phyloP scores from a whole-genome alignment of 1,139 yeast genomes.

The Zygoascus sp. region DNA sequence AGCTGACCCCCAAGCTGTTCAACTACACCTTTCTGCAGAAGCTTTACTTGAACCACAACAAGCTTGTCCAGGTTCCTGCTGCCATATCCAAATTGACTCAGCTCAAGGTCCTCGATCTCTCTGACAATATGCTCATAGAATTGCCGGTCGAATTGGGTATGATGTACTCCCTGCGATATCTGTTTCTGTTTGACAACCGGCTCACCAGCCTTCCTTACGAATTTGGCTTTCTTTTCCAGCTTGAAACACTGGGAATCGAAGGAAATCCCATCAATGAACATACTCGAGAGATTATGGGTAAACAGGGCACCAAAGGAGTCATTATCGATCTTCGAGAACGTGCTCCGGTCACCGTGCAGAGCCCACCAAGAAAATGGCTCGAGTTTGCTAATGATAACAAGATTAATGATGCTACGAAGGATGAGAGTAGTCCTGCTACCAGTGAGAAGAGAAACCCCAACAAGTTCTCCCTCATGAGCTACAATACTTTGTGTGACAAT shows the following conservation, averaged over 20 bases:
- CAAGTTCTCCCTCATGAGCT: conserved; percentile 70
- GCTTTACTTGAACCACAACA: conserved; percentile 82
- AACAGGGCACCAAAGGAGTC: conserved; percentile 81
- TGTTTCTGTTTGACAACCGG: conserved; percentile 85
- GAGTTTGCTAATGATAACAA: conserved; percentile 54
- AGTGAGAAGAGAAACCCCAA: conserved; percentile 15
- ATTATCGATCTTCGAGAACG: conserved; percentile 77
- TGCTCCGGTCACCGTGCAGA: conserved; percentile 61
- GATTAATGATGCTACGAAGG: conserved; percentile 18
- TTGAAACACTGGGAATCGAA: conserved; percentile 85
- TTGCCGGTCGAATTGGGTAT: conserved; percentile 82
- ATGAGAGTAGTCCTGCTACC: conserved; percentile 18
- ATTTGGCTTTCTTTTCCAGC: conserved; percentile 79
- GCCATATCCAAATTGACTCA: conserved; percentile 65
- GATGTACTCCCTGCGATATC: conserved; percentile 71
- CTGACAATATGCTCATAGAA: conserved; percentile 65
- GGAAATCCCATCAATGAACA: conserved; percentile 81
- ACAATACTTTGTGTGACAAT: conserved; percentile 91
- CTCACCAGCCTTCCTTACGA: conserved; percentile 72
- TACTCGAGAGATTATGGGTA: conserved; percentile 62
- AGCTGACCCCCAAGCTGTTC: conserved; percentile 68
- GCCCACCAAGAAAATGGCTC: conserved; percentile 78
- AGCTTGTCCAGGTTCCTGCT: conserved; percentile 63
- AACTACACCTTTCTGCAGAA: conserved; percentile 82
- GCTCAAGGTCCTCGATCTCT: conserved; percentile 78